phyloP scores from a whole-genome alignment of 2,329 filamentous ascomycete species.

The Teratosphaeria viscida region DNA sequence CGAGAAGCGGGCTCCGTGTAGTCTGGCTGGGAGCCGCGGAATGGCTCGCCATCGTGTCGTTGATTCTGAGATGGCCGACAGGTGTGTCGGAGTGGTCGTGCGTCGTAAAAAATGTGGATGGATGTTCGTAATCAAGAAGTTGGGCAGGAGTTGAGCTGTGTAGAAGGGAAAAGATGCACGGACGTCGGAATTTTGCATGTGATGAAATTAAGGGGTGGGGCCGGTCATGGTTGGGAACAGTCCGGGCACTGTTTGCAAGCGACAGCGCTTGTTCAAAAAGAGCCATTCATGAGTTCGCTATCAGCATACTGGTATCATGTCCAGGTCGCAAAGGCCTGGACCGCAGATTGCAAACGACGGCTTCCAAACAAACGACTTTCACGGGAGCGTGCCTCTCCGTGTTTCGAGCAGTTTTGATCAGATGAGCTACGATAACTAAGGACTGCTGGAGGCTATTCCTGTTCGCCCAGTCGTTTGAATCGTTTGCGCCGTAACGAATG shows the following conservation, averaged over 20 bases:
- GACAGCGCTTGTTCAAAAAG: not conserved
- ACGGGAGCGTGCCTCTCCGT: too few relatives aligned
- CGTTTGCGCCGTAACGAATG: not conserved
- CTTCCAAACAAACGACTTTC: not conserved
- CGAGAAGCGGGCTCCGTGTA: not conserved
- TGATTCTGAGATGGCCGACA: not conserved
- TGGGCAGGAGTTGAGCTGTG: not conserved
- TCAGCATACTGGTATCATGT: too few relatives aligned
- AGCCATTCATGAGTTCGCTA: not conserved
- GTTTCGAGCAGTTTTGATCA: too few relatives aligned
- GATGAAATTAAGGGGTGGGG: not conserved
- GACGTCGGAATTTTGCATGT: not conserved
- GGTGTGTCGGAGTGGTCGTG: not conserved
- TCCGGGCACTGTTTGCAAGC: not conserved
- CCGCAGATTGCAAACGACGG: not conserved
- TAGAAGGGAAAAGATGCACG: not conserved
- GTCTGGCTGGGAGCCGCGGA: not conserved
- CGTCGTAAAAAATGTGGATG: not conserved
- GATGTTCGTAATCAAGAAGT: not conserved
- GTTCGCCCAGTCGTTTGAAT: not conserved
- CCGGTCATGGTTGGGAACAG: not conserved
- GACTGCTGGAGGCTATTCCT: not conserved
- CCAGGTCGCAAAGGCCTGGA: too few relatives aligned
- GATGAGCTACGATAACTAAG: too few relatives aligned
- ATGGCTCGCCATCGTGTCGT: not conserved